Base-by-base conservation (phyloP, 2,329 filamentous ascomycete genomes). In the Fusarium oligoseptatum region DNA sequence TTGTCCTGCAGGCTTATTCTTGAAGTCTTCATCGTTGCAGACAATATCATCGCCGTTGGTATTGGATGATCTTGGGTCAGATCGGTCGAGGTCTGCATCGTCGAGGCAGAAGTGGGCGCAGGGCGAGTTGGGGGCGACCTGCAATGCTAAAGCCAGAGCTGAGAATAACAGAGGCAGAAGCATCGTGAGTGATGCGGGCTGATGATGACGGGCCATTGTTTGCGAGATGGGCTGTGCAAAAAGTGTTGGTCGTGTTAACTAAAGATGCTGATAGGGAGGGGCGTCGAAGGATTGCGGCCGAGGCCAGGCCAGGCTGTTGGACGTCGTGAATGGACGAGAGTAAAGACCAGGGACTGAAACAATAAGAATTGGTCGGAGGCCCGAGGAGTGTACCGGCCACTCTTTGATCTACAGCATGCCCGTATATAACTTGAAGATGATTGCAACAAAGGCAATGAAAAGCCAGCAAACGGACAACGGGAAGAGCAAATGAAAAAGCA, bases 101-200 rank as follows among this genome's bases (percentile, higher is more conserved):
- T 88, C 87, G 43, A 85, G 67, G 75, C 88, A 90, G 70, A 86
- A 78, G n/a, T 85, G 83, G 17, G 87, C 80, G 75, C 88, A 90
- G 9, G 88, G 88, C 52, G 88, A 90, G 71, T 87, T 85, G 36
- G 88, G 87, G 14, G 88, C 84, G 60, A 89, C 88, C 76, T 87
- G 86, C 20, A 90, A 80, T 7, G 84, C 82, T 2, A 74, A 88
- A 2, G 75, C 76, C 11, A 83, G 60, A 24, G 32, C 4, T 14
- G 52, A 68, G 50, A 75, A 57, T 34, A 72, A 14, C 24, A 72
- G 9, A 11, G 65, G 48, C 27, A 74, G 14, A 15, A 68, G 2
- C 5, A 76, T 74, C 2, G n/a, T 56, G 24, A 20, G 14, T 20
- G 24, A 20, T 50, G 52, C 15, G 36, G 48, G 45, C 41, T 34